Evolutionary conservation across 1,284 basidiomycete genomes (phyloP), one percentile per base, ranked within the genome.

Genomic region (Volvariella surrecta): DNA sequence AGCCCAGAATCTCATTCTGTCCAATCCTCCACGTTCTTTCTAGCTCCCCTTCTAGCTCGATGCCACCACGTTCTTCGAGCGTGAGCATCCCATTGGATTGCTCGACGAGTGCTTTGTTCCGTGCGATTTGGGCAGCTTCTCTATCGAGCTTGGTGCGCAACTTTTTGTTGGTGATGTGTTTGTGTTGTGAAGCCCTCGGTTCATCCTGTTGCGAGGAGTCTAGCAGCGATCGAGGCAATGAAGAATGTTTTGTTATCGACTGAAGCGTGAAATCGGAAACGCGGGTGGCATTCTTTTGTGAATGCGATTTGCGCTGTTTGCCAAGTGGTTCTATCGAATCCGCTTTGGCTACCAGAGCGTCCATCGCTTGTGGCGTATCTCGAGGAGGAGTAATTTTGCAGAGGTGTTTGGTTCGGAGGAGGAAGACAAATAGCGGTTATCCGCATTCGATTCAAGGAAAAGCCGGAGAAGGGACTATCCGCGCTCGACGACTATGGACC

Each of bases 11-110:
- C 52, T 95, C 89, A 7, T 73, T 67, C 65, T 99, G 95, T 0
- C 77, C 74, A 3, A 94, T 74, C 44, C 88, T 74, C 89, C 92
- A 97, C 3, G 95, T 97, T 52, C 79, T 68, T 57, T 98, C 95
- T 64, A 95, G 68, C 45, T 79, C 82, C 2, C 71, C 74, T 51
- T 93, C 89, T 11, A 74, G 71, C 55, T 87, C 73, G 48, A 95
- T 74, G 50, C 70, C 60, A 0, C 91, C 91, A 0, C 70, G 71
- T 6, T 86, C 82, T 30, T 74, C 76, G 16, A 73, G 66, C 43
- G 86, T 58, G 11, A 87, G 59, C 46, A 86, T 57, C 44, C 78
- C 79, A 2, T 75, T 75, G 7, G 81, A 78, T 65, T 87, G 82
- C 40, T 80, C 66, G 39, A 81, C 51, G 13, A 85, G 61, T 1